phyloP scores from a whole-genome alignment of 2,329 filamentous ascomycete species.

The Penicillium sp. region DNA sequence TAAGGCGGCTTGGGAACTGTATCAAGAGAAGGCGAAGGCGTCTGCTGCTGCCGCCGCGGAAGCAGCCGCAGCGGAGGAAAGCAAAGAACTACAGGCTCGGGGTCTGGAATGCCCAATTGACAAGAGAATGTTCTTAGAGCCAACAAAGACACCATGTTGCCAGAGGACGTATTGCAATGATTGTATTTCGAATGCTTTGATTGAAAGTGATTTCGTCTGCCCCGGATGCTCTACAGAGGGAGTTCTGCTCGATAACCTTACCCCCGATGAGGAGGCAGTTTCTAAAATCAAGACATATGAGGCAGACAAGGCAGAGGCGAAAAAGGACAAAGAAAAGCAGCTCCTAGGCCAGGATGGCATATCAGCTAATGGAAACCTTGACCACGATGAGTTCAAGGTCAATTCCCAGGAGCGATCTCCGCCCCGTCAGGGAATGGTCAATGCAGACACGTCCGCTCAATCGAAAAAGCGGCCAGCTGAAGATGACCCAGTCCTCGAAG shows the following conservation, averaged over 20 bases:
- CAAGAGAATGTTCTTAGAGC: constrained; percentile 96
- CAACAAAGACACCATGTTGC: constrained; percentile 99
- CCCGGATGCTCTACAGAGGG: constrained; percentile 87
- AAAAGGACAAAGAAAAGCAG: constrained; percentile 44
- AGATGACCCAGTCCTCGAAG: constrained; percentile 56
- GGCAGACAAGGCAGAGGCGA: constrained; percentile 50
- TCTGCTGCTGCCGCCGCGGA: constrained; percentile 78
- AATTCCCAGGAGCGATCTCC: constrained; percentile 24
- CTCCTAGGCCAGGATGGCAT: constrained; percentile 26
- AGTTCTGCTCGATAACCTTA: constrained; percentile 88
- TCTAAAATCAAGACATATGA: constrained; percentile 76
- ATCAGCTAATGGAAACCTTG: constrained; percentile 13
- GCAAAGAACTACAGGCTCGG: constrained; percentile 82
- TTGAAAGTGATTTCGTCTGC: constrained; percentile 96
- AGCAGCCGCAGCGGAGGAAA: constrained; percentile 71
- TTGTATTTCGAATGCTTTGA: constrained; percentile 98
- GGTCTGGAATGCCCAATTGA: constrained; percentile 93
- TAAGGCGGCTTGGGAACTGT: constrained; percentile 93
- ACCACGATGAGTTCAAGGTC: constrained; percentile 12
- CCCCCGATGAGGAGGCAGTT: constrained; percentile 73
- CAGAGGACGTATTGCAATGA: constrained; percentile 98
- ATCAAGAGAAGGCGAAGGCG: constrained; percentile 89
- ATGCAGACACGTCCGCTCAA: constrained; percentile 34
- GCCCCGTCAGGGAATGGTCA: constrained; percentile 32
- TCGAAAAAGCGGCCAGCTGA: constrained; percentile 82